Evolutionary conservation across 2,329 filamentous ascomycete genomes (phyloP).

Genomic region (Ophiosphaerella herpotricha): DNA sequence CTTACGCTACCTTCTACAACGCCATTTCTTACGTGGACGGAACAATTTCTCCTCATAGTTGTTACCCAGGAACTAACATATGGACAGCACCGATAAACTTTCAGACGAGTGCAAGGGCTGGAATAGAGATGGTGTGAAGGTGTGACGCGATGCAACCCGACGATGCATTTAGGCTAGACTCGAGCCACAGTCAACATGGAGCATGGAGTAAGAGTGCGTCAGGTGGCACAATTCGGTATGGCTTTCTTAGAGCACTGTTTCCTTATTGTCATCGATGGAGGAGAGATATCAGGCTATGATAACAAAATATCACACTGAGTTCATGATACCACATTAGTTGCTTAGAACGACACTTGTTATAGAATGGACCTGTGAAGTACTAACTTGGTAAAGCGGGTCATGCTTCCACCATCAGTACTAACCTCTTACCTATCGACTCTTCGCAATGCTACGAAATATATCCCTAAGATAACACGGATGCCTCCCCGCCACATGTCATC

Average conservation of each 20-base stretch:
- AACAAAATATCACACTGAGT: constrained; percentile 34
- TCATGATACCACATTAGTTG: constrained; percentile 4
- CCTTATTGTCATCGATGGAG: constrained; percentile 14
- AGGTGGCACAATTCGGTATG: constrained; percentile 29
- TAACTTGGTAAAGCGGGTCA: too few species aligned
- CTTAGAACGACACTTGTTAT: not conserved
- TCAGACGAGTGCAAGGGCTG: constrained; percentile 25
- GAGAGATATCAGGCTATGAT: constrained; percentile 26
- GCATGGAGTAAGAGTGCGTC: constrained; percentile 14
- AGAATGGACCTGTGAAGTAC: not conserved
- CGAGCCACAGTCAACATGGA: constrained; percentile 13
- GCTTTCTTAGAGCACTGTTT: constrained; percentile 27
- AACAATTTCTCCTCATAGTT: not conserved
- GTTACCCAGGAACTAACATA: constrained; percentile 12
- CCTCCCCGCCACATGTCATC: too few species aligned
- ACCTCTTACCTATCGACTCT: too few species aligned
- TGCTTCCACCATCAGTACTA: too few species aligned
- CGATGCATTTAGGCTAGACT: constrained; percentile 25
- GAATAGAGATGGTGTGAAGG: constrained; percentile 36
- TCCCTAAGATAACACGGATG: too few species aligned
- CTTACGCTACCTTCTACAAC: not conserved
- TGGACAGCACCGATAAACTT: constrained; percentile 42
- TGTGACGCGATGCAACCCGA: constrained; percentile 35
- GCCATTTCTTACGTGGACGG: not conserved
- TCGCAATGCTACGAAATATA: too few species aligned